phyloP scores from a whole-genome alignment of 345 rosid genomes.

The sweet orange (Citrus sinensis) region DNA sequence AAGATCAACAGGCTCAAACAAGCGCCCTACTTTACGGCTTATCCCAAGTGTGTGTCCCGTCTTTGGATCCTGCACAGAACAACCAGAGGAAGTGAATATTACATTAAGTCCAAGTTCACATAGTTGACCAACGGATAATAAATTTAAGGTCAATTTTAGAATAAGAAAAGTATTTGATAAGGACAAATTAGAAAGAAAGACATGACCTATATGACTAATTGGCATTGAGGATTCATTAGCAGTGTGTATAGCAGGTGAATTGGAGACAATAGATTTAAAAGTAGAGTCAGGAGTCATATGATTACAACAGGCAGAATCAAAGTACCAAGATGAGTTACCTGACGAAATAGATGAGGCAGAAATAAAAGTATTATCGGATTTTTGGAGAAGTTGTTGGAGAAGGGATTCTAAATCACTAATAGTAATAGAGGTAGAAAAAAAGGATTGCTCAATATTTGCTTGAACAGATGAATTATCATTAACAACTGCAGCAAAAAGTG shows the following conservation, averaged over 20 bases:
- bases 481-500: too few species aligned
- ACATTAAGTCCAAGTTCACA: slow-evolving; percentile 1
- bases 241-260: not conserved
- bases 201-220: not conserved
- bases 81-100: not conserved
- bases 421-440: too few species aligned
- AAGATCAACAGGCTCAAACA: slow-evolving; percentile 12
- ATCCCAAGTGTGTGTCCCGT: slow-evolving; percentile 2
- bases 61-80: not conserved
- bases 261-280: too few species aligned
- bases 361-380: not conserved
- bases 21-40: not conserved
- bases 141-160: slow-evolving; percentile 3
- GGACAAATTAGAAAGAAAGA: too few species aligned
- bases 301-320: too few species aligned
- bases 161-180: not conserved
- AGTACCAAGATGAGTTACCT: not conserved
- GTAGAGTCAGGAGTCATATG: not conserved
- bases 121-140: not conserved
- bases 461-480: too few species aligned
- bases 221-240: not conserved
- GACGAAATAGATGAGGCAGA: not conserved
- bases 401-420: too few species aligned
- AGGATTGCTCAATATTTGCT: too few species aligned
- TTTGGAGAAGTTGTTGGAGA: not conserved